Base-by-base conservation (phyloP, 176 grass and related monocot genomes). In the Carex parvula region DNA sequence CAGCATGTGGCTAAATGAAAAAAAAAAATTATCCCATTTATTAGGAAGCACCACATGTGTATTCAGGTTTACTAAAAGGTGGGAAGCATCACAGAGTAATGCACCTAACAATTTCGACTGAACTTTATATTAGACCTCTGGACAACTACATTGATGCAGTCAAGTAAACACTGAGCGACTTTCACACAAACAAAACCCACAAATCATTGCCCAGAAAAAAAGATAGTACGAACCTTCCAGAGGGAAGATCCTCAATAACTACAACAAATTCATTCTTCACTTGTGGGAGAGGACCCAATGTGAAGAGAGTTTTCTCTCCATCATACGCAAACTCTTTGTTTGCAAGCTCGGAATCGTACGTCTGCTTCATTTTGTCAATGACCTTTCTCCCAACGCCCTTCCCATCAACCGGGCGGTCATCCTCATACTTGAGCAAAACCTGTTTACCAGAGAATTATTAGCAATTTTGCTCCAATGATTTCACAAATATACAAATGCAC, bases 311-410 rank as follows among this genome's bases (percentile, higher is more conserved):
- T 64, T 97, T 94, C 75, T 97, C 90, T 37, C 94, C 94, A 89
- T 97, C 94, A 87, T 97, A 97, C 0, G 94, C 94, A 48, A 97
- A 97, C 17, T 94, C 87, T 60, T 97, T 97, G 70, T 94, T 85
- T 1, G 89, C 92, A 1, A 97, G 70, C 30, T 94, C 90, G 15
- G 85, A 72, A 17, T 77, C 65, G 16, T 94, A 98, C 0, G 92
- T 94, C 66, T 98, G 92, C 6, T 93, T 82, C 3, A 98, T 83
- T 64, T 91, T 98, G 8, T 98, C 95, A 0, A 98, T 91, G 0
- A 98, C 92, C 61, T 82, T 90, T 29, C 95, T 84, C 0, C 95
- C 92, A 0, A 87, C 67, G 0, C 92, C 95, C 83, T 98, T 98
- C 2, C 95, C 89, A 69, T 98, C 95, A 15, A 93, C 92, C 0